Base-by-base conservation (phyloP, 2,329 filamentous ascomycete species). In the Trichoderma guizhouense region DNA sequence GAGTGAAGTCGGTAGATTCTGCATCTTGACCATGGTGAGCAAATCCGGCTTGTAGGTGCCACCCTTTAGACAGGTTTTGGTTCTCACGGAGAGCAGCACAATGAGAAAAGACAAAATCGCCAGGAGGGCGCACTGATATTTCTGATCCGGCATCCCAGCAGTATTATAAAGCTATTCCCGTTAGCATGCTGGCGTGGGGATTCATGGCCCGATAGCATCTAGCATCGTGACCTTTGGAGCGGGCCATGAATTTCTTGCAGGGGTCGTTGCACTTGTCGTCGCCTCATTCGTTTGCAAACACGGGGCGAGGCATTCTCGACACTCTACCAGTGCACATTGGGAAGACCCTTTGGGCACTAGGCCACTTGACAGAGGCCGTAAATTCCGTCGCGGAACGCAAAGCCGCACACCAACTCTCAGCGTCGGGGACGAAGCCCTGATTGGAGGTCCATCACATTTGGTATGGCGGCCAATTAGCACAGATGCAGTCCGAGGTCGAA, bases 181-280 rank as follows among this genome's bases (percentile, higher is more conserved):
- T 18, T 14, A 47, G 34, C n/a, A 18, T 47, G 15, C 53, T 24
- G 24, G 26, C 55, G n/a, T 62, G 57, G 57, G 39, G 28, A 34
- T 28, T 21, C 28, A 15, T 18, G 21, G 15, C 21, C 39, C 21
- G 57, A 69, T 30, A 36, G 28, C 57, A 62, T 53, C 39, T 53
- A 36, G 67, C 57, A 69, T 69, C 67, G 67, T 53, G 57, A 51
- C 39, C 55, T 51, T 61, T n/a, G 15, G 34, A 18, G 34, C 36
- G 55, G 55, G 66, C 55, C 65, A 34, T 61, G 9, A 18, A 57
- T 34, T 26, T 24, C 28, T 51, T 15, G 28, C 66, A 69, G 57
- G 67, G 67, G 57, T 62, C 30, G 39, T 14, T 14, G 67, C 28
- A 69, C 57, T n/a, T 69, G 67, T 62, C 67, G 67, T 28, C 66